A percentile compares a stretch with the other conserved stretches of the same genome.
phyloP scores from a whole-genome alignment of 768 basidiomycete species.

The Boletus rubropictus region DNA sequence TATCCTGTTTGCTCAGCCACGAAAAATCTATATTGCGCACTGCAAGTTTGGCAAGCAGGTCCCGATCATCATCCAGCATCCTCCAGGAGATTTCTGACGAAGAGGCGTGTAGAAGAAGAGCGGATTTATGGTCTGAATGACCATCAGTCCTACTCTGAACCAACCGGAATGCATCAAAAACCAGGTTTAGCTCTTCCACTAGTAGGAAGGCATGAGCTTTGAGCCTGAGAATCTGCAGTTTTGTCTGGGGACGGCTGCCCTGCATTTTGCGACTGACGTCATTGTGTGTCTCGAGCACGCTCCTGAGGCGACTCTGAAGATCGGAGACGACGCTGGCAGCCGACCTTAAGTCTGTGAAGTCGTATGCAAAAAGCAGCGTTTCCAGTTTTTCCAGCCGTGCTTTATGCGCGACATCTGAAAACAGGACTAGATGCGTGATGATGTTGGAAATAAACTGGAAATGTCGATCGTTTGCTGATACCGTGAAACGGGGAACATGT shows the following conservation, averaged over 20 bases:
- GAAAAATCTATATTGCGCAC: slow-evolving; percentile 72
- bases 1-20: slow-evolving; percentile 83
- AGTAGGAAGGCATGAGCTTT: slow-evolving; percentile 68
- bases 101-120: slow-evolving; percentile 72
- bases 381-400: slow-evolving; percentile 73
- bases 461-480: slow-evolving; percentile 76
- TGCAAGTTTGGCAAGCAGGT: slow-evolving; percentile 81
- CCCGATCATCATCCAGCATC: slow-evolving; percentile 71
- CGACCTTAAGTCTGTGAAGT: slow-evolving; percentile 71
- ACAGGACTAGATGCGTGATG: slow-evolving; percentile 82
- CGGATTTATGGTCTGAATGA: slow-evolving; percentile 68
- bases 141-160: slow-evolving; percentile 72
- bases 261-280: slow-evolving; percentile 35
- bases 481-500: slow-evolving; percentile 79
- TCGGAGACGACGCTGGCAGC: slow-evolving; percentile 66
- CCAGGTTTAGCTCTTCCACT: slow-evolving; percentile 71
- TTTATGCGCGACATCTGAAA: slow-evolving; percentile 82
- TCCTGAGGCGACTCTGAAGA: slow-evolving; percentile 70
- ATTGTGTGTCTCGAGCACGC: slow-evolving; percentile 47
- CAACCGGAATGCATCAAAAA: slow-evolving; percentile 82
- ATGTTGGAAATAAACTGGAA: slow-evolving; percentile 83
- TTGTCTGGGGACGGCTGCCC: slow-evolving; percentile 34
- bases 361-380: slow-evolving; percentile 79
- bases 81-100: slow-evolving; percentile 88
- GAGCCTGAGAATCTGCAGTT: slow-evolving; percentile 56